phyloP scores from a whole-genome alignment of 805 yeast genomes.

The Barnettozyma sucrosica region DNA sequence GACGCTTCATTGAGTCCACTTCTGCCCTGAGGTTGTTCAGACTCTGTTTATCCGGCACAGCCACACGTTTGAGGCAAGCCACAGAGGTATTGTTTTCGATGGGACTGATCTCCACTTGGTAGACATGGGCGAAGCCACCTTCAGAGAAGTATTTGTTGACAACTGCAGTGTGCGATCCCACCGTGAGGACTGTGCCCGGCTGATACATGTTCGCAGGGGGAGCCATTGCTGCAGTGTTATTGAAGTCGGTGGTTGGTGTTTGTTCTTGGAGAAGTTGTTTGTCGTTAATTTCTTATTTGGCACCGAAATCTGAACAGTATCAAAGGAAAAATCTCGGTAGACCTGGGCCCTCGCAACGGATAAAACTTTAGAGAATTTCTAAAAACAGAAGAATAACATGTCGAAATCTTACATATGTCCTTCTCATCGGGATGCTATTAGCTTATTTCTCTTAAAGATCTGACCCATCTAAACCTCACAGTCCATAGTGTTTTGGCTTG shows the following conservation, averaged over 20 bases:
- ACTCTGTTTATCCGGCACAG: constrained; percentile 84
- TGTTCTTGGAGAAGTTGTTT: neutral
- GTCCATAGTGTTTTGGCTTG: no score
- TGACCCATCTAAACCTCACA: neutral
- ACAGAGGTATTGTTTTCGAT: constrained; percentile 43
- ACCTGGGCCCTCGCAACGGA: no score
- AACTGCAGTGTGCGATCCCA: constrained; percentile 74
- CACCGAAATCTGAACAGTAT: neutral
- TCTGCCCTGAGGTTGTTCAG: constrained; percentile 84
- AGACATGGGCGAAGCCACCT: constrained; percentile 97
- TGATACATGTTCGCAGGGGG: constrained; percentile 59
- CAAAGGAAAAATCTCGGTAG: no score
- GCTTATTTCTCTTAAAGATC: neutral
- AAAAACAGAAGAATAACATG: no score
- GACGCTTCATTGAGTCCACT: constrained; percentile 93
- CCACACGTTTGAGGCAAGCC: constrained; percentile 92
- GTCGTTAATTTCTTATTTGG: neutral
- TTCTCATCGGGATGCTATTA: no score
- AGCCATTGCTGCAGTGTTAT: constrained; percentile 16
- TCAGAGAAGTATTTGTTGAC: constrained; percentile 71
- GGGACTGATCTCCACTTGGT: constrained; percentile 67
- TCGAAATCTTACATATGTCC: no score
- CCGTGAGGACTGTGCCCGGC: constrained; percentile 75
- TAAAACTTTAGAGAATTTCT: no score
- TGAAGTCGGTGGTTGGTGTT: neutral